Percentiles rank a stretch among this genome's conserved stretches.
These are phyloP conservation scores for Pythium scleroteichum DNA, from an alignment of 352 stramenopile species.

Conservation along the genomic window DNA sequence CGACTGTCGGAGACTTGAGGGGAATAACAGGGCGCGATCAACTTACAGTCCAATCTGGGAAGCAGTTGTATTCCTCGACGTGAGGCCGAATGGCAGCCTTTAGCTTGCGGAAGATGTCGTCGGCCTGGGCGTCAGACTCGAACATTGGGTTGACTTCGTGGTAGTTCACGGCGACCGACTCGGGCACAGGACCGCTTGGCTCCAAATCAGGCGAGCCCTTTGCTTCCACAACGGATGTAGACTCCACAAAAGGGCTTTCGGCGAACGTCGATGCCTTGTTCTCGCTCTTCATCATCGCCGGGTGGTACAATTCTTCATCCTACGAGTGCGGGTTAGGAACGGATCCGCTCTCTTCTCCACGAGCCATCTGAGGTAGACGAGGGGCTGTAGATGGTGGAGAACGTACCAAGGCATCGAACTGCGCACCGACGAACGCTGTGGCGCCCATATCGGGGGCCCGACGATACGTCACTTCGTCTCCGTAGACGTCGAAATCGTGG, in stretches of 20 bases:
- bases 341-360: background rate
- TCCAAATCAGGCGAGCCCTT: conserved; percentile 35
- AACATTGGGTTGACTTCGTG: conserved; percentile 75
- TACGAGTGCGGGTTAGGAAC: conserved; percentile 10
- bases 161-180: conserved; percentile 49
- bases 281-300: conserved; percentile 28
- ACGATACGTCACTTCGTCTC: conserved; percentile 68
- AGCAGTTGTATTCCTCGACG: conserved; percentile 56
- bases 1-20: background rate
- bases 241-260: conserved; percentile 9
- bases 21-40: conserved; percentile 5
- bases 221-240: conserved; percentile 13
- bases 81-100: conserved; percentile 42
- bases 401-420: conserved; percentile 59
- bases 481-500: conserved; percentile 44
- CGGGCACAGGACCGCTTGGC: conserved; percentile 52
- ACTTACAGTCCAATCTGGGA: conserved; percentile 65
- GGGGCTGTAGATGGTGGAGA: background rate
- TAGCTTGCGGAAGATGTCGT: conserved; percentile 53
- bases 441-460: conserved; percentile 43
- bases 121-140: conserved; percentile 52
- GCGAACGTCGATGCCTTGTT: conserved; percentile 24
- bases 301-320: conserved; percentile 31
- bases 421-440: conserved; percentile 55
- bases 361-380: conserved; percentile 11